phyloP scores from a whole-genome alignment of 805 yeast genomes.

The Blastobotrys muscicola region DNA sequence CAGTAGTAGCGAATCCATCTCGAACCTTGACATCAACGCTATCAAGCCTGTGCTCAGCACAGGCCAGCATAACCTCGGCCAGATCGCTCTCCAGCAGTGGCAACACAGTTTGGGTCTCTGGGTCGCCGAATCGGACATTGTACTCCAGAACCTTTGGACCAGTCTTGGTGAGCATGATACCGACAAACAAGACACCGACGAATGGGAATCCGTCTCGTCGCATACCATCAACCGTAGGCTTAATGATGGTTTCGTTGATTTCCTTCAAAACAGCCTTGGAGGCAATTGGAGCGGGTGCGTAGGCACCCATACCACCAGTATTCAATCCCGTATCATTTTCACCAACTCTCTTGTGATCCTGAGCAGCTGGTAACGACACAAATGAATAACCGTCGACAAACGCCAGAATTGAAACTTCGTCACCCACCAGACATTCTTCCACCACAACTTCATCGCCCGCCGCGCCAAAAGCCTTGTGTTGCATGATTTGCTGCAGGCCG shows the following conservation, averaged over 20 bases:
- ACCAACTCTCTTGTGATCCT: conserved; percentile 93
- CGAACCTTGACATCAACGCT: conserved; percentile 49
- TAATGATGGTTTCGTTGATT: conserved; percentile 66
- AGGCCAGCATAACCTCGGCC: conserved; percentile 85
- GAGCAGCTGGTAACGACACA: conserved; percentile 91
- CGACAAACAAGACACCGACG: conserved; percentile 92
- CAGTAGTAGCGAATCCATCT: conserved; percentile 73
- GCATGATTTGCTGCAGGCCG: conserved; percentile 84
- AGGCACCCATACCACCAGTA: conserved; percentile 99
- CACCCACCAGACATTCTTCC: conserved; percentile 95
- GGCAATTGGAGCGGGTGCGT: conserved; percentile 96
- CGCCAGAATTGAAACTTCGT: conserved; percentile 88
- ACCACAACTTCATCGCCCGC: conserved; percentile 95
- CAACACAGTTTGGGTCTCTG: conserved; percentile 95
- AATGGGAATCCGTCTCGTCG: conserved; percentile 91
- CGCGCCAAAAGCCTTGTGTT: conserved; percentile 74
- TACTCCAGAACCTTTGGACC: conserved; percentile 96
- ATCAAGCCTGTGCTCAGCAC: conserved; percentile 90
- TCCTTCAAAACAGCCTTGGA: conserved; percentile 60
- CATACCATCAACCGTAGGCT: conserved; percentile 94
- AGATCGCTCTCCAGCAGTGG: conserved; percentile 88
- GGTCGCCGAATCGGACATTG: conserved; percentile 98
- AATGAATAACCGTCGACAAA: conserved; percentile 89
- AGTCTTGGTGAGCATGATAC: conserved; percentile 75
- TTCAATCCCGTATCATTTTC: conserved; percentile 90